Conservation (phyloP, 176 grass and related monocot species). For the Thalia dealbata region DNA sequence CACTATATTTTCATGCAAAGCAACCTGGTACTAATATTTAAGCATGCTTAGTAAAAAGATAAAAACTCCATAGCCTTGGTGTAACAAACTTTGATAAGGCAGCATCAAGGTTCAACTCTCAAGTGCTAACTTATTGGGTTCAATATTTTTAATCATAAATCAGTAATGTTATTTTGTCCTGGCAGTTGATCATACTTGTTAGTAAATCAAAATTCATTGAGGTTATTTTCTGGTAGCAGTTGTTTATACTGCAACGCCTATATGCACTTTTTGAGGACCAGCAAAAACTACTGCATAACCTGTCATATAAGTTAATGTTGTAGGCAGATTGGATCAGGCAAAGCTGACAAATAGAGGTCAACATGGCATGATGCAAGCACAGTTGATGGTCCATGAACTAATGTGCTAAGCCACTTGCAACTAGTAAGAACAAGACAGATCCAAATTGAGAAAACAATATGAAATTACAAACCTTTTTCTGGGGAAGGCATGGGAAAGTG, state of each 20-base stretch:
- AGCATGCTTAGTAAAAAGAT: neutral
- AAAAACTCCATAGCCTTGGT: neutral
- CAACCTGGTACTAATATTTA: neutral
- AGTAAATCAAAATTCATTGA: neutral
- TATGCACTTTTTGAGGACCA: neutral
- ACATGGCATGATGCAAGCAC: neutral
- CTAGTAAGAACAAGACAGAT: too few species aligned
- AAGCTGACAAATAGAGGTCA: neutral
- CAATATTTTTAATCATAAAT: neutral
- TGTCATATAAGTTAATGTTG: neutral
- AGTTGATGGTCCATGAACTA: neutral
- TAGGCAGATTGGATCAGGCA: too few species aligned
- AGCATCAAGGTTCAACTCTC: neutral
- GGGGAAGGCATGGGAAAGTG: slow-evolving; percentile 99
- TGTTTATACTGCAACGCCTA: neutral
- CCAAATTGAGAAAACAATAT: neutral
- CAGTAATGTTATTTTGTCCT: too few species aligned
- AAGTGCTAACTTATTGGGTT: neutral
- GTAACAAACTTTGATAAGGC: neutral
- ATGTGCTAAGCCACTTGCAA: neutral
- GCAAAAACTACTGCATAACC: neutral
- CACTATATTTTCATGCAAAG: neutral
- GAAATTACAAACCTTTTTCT: slow-evolving; percentile 51
- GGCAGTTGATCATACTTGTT: too few species aligned
- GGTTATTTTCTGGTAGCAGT: neutral